Evolutionary conservation across 179 eudicot species (phyloP).

Genomic region (Carnegiea gigantea): DNA sequence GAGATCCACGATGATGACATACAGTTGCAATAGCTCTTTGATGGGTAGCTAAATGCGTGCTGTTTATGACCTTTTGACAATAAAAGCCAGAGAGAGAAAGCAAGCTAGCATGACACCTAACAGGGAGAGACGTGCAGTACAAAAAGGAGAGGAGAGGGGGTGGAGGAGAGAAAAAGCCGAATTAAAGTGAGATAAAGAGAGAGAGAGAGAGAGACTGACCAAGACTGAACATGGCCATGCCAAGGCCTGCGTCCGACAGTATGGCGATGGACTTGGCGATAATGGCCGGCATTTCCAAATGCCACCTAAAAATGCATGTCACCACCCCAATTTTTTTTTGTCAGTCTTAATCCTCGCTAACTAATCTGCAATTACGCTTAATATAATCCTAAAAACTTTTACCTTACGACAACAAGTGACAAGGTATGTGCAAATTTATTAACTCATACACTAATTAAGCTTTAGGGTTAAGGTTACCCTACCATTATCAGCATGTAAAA

Average conservation of each 20-base stretch:
- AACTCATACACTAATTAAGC: too few relatives aligned
- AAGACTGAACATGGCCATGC: conserved; percentile 39
- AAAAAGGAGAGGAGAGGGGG: too few relatives aligned
- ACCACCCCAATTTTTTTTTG: not conserved
- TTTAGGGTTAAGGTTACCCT: too few relatives aligned
- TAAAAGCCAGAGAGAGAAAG: conserved; percentile 15
- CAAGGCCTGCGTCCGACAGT: conserved; percentile 34
- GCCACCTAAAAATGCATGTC: conserved; percentile 20
- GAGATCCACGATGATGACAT: not conserved
- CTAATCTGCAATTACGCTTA: not conserved
- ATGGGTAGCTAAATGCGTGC: conserved; percentile 20
- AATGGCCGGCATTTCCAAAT: conserved; percentile 35
- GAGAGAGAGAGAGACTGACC: conserved; percentile 18
- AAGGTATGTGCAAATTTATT: too few relatives aligned
- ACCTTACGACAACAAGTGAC: too few relatives aligned
- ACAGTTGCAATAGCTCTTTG: not conserved
- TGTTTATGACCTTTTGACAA: conserved; percentile 26
- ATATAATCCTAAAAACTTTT: too few relatives aligned
- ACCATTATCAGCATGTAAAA: too few relatives aligned
- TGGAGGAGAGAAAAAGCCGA: not conserved
- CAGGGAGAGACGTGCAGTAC: too few relatives aligned
- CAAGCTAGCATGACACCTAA: too few relatives aligned
- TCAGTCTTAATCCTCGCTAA: not conserved
- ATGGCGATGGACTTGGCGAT: conserved; percentile 31
- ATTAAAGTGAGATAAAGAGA: not conserved